Percentiles rank a stretch among this genome's conserved stretches.
These are phyloP conservation scores for Aspergillus uvarum DNA, from an alignment of 2,329 filamentous ascomycete species.

Conservation along the genomic window DNA sequence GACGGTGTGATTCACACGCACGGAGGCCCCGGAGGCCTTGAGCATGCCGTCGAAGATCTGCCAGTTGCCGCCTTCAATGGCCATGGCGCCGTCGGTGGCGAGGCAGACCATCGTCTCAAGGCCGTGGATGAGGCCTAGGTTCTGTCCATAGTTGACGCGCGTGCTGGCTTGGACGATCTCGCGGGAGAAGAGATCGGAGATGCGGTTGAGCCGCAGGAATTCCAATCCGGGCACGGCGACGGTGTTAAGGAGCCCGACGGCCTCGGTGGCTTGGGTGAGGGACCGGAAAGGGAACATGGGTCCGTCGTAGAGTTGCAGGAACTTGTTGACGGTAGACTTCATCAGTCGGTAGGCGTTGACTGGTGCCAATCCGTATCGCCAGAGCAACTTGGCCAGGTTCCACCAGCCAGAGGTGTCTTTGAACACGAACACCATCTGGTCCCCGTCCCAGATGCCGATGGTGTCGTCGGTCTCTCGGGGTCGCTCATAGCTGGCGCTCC, in stretches of 20 bases:
- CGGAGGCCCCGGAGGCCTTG: slow-evolving; percentile 58
- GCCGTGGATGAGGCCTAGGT: slow-evolving; percentile 81
- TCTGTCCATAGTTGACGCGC: slow-evolving; percentile 91
- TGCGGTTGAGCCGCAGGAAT: slow-evolving; percentile 66
- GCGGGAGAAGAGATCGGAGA: slow-evolving; percentile 66
- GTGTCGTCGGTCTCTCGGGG: slow-evolving; percentile 48
- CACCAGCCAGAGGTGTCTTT: slow-evolving; percentile 69
- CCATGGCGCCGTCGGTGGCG: slow-evolving; percentile 79
- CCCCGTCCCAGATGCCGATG: slow-evolving; percentile 82
- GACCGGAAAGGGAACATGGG: slow-evolving; percentile 83
- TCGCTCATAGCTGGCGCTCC: slow-evolving; percentile 50
- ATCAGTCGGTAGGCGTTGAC: slow-evolving; percentile 71
- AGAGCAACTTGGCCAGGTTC: slow-evolving; percentile 75
- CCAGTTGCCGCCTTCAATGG: slow-evolving; percentile 86
- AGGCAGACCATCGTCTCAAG: slow-evolving; percentile 90
- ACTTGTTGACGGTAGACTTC: slow-evolving; percentile 67
- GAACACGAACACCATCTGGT: slow-evolving; percentile 68
- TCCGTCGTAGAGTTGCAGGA: slow-evolving; percentile 75
- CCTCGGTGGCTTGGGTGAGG: slow-evolving; percentile 65
- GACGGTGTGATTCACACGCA: slow-evolving; percentile 69
- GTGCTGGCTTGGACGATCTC: slow-evolving; percentile 90
- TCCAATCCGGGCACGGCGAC: slow-evolving; percentile 73
- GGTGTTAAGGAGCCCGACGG: slow-evolving; percentile 64
- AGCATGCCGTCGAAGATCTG: slow-evolving; percentile 87
- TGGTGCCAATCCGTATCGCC: slow-evolving; percentile 81